Evolutionary conservation across 2,329 filamentous ascomycete genomes (phyloP).

Genomic region (Fusarium buxicola): DNA sequence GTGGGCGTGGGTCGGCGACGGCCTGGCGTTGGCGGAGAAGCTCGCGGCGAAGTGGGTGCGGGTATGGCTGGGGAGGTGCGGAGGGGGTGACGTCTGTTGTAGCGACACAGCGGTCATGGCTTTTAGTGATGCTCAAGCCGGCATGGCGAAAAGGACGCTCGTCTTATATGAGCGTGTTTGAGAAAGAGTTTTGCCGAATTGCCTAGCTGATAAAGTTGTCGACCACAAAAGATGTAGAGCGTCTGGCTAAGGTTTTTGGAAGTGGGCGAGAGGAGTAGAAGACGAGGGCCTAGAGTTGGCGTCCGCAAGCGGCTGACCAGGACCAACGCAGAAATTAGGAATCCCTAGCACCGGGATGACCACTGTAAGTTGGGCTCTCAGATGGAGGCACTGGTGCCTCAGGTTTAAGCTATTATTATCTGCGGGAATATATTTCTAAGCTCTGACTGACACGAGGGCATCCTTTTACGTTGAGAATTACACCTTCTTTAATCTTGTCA

Average conservation of each 20-base stretch:
- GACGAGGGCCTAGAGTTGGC: conserved; percentile 32
- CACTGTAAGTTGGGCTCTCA: conserved; percentile 4
- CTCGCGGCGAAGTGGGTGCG: conserved; percentile 33
- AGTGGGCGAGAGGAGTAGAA: conserved; percentile 26
- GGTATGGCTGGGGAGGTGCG: conserved; percentile 39
- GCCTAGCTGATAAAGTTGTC: not conserved
- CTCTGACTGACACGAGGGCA: not conserved
- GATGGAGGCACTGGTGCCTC: not conserved
- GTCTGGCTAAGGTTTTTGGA: conserved; percentile 4
- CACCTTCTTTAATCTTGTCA: not conserved
- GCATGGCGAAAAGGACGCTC: conserved; percentile 39
- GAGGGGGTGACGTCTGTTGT: conserved; percentile 46
- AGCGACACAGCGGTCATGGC: conserved; percentile 44
- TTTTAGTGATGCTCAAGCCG: conserved; percentile 38
- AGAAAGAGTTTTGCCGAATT: conserved; percentile 7
- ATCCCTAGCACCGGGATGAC: conserved; percentile 27
- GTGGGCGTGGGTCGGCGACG: conserved; percentile 33
- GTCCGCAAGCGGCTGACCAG: conserved; percentile 42
- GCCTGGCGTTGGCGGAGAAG: conserved; percentile 43
- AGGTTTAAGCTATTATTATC: not conserved
- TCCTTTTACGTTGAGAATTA: not conserved
- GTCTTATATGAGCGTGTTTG: conserved; percentile 17
- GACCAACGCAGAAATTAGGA: conserved; percentile 44
- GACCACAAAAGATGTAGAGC: not conserved
- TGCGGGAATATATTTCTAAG: conserved; percentile 2